Percentiles rank a stretch among this genome's conserved stretches.
phyloP scores from a whole-genome alignment of 345 rosid species.

The Boechera stricta region DNA sequence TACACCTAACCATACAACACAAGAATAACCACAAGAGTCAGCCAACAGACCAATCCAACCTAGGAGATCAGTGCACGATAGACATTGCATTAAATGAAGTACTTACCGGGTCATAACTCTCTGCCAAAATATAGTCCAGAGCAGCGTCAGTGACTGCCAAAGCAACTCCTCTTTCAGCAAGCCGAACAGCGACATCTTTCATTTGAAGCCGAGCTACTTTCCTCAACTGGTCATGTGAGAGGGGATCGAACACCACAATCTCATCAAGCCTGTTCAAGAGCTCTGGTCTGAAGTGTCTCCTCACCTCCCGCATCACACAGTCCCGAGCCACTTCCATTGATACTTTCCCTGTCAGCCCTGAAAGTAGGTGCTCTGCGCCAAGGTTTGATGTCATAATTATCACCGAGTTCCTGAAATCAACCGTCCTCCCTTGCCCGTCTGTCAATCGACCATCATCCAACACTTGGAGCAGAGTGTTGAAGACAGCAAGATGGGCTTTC shows the following conservation, averaged over 20 bases:
- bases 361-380: constrained; percentile 83
- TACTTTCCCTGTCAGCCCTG: constrained; percentile 72
- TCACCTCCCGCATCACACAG: constrained; percentile 85
- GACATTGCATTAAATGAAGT: neutral
- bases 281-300: constrained; percentile 86
- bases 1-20: constrained; percentile 58
- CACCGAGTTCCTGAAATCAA: constrained; percentile 78
- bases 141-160: constrained; percentile 87
- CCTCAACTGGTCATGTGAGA: constrained; percentile 85
- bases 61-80: neutral
- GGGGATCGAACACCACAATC: constrained; percentile 89
- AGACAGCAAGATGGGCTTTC: constrained; percentile 88
- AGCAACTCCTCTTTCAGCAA: constrained; percentile 88
- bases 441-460: constrained; percentile 90
- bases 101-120: constrained; percentile 93
- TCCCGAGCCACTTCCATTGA: constrained; percentile 86
- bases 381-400: constrained; percentile 96
- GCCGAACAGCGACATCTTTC: constrained; percentile 82
- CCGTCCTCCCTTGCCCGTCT: constrained; percentile 93
- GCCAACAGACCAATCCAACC: neutral
- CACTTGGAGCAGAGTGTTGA: constrained; percentile 92
- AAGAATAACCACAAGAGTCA: neutral
- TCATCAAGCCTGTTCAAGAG: constrained; percentile 87
- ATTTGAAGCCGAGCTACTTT: constrained; percentile 81
- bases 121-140: constrained; percentile 64